Base-by-base conservation (phyloP, 371 early-diverging fungal genomes). In the Mortierella polycephala region DNA sequence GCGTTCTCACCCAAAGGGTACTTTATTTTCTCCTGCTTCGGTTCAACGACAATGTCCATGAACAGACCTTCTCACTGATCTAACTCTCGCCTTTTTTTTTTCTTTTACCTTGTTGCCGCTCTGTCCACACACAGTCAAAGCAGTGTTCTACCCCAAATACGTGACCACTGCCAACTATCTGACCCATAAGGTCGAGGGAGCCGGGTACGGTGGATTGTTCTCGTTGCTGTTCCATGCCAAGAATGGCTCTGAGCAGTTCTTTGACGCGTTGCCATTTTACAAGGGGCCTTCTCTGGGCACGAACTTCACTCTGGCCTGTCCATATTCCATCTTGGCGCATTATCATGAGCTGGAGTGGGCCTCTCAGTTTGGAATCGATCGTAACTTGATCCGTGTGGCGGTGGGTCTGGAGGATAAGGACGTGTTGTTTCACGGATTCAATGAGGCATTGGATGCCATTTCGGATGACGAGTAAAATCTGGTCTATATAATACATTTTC, bases 251-350 rank as follows among this genome's bases (percentile, higher is more conserved):
- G 67, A 79, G 14, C 71, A 75, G 46, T 97, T 98, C 82, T 98
- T 91, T 82, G 96, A 98, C 82, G 70, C 83, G 18, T 77, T 98
- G 41, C 74, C 85, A 6, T 89, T 89, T 68, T 90, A 91, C 62
- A 98, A 98, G 79, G 99, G 99, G 0, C 98, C 98, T 16, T 95
- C 96, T 0, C 87, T 98, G 30, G 99, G 99, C 3, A 98, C 98
- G 50, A 97, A 96, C 85, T 98, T 97, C 74, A 98, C 99, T 7
- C 85, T 98, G 52, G 94, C 89, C 7, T 93, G 94, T 65, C 97
- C 98, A 7, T 98, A 98, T 75, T 94, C 98, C 2, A 91, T 98
- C 11, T 82, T 98, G 37, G 99, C 98, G 5, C 99, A 98, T 77
- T 97, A 91, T 83, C 86, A 83, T 40, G 95, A 98, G 81, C 84